phyloP scores from a whole-genome alignment of 2,329 filamentous ascomycete genomes.

The Fusarium algeriense region DNA sequence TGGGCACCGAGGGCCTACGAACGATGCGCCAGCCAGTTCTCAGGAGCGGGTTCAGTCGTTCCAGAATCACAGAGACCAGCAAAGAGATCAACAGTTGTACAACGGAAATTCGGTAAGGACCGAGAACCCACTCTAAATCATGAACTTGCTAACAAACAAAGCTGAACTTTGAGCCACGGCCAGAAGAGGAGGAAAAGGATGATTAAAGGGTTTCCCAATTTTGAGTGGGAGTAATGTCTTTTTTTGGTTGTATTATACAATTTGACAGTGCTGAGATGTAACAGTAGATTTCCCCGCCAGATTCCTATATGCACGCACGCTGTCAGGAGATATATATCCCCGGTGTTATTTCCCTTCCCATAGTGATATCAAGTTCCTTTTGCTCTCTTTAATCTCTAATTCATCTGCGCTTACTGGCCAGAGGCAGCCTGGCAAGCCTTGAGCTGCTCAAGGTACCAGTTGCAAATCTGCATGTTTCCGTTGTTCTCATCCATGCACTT shows the following conservation, averaged over 20 bases:
- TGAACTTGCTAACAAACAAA: slow-evolving; percentile 53
- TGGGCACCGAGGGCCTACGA: slow-evolving; percentile 1
- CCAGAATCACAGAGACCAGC: slow-evolving; percentile 64
- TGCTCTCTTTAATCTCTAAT: neutral
- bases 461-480: slow-evolving; percentile 95
- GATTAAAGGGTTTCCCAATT: slow-evolving; percentile 24
- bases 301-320: slow-evolving; percentile 42
- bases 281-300: slow-evolving; percentile 33
- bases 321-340: slow-evolving; percentile 33
- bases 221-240: slow-evolving; percentile 47
- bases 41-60: slow-evolving; percentile 47
- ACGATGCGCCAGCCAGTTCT: slow-evolving; percentile 26
- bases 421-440: slow-evolving; percentile 88
- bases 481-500: slow-evolving; percentile 96
- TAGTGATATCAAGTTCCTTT: slow-evolving; percentile 23
- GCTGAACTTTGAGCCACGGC: slow-evolving; percentile 77
- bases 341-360: slow-evolving; percentile 29
- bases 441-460: slow-evolving; percentile 98
- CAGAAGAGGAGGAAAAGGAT: slow-evolving; percentile 67
- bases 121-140: neutral
- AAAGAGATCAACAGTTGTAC: slow-evolving; percentile 79
- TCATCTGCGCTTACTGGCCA: slow-evolving; percentile 66
- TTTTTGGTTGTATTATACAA: slow-evolving; percentile 48
- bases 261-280: slow-evolving; percentile 43
- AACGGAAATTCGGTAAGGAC: slow-evolving; percentile 88